These are phyloP conservation scores for Phyllosticta citribraziliensis DNA, from an alignment of 2,329 filamentous ascomycete genomes.

Conservation along the genomic window DNA sequence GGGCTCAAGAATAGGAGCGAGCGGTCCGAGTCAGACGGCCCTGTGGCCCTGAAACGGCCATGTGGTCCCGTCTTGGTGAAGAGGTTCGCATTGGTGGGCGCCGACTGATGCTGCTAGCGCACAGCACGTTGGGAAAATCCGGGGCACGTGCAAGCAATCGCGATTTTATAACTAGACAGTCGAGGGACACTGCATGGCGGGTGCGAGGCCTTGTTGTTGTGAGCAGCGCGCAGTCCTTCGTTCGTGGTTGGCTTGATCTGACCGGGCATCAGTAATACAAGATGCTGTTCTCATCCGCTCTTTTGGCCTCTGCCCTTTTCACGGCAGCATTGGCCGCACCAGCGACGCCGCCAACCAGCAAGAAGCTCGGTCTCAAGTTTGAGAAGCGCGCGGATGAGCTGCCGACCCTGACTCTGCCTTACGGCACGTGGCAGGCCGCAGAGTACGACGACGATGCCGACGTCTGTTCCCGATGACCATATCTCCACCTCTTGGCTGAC, in stretches of 20 bases:
- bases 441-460: conserved; percentile 7
- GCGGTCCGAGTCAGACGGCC: not conserved
- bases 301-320: not conserved
- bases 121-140: not conserved
- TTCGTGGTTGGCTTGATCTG: not conserved
- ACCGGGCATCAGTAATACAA: not conserved
- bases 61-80: not conserved
- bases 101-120: not conserved
- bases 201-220: not conserved
- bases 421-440: conserved; percentile 5
- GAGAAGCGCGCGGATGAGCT: conserved; percentile 7
- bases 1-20: not conserved
- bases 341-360: not conserved
- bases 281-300: not conserved
- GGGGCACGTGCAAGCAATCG: not conserved
- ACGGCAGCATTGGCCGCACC: not conserved
- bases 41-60: not conserved
- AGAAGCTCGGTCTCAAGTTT: conserved; percentile 2
- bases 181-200: not conserved
- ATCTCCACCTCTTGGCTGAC: not conserved
- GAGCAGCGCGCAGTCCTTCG: not conserved
- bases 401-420: conserved; percentile 5
- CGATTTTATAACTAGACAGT: not conserved
- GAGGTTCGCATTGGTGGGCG: not conserved
- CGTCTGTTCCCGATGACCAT: not conserved